Conservation (phyloP, 352 stramenopile species). For the Phytophthora hibernalis region DNA sequence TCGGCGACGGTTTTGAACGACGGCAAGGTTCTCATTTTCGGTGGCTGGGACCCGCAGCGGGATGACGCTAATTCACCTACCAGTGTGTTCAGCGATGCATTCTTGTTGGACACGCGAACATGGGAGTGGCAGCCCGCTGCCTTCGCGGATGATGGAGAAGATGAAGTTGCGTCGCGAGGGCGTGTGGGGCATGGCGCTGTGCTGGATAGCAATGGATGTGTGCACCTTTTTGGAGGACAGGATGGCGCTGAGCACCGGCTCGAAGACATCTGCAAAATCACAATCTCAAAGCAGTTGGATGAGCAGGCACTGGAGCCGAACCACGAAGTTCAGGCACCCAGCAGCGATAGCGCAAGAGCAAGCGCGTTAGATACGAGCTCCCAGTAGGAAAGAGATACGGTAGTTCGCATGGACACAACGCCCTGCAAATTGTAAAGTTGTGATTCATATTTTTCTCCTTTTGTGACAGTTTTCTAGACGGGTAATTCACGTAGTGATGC, state of each 20-base stretch:
- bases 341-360: background rate
- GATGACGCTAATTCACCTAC: conserved; percentile 49
- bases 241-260: conserved; percentile 80
- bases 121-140: conserved; percentile 90
- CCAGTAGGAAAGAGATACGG: conserved; percentile 5
- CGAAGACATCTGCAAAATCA: conserved; percentile 80
- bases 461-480: conserved; percentile 12
- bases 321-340: background rate
- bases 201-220: conserved; percentile 63
- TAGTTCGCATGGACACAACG: conserved; percentile 16
- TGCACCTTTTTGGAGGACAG: conserved; percentile 91
- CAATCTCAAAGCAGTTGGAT: conserved; percentile 33
- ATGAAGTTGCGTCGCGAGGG: conserved; percentile 34
- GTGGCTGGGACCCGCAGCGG: conserved; percentile 93
- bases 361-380: conserved; percentile 21
- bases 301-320: conserved; percentile 8
- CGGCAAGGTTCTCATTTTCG: conserved; percentile 91
- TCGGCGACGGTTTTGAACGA: conserved; percentile 89
- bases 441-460: conserved; percentile 31
- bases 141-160: conserved; percentile 37
- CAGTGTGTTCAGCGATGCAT: conserved; percentile 89
- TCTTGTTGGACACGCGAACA: conserved; percentile 90
- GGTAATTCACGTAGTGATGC: conserved; percentile 11
- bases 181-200: conserved; percentile 90
- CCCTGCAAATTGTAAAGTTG: conserved; percentile 21